Evolutionary conservation across 169 alveolate genomes (phyloP), one percentile per base, ranked within the genome.

Genomic region (Plasmodium chabaudi): DNA sequence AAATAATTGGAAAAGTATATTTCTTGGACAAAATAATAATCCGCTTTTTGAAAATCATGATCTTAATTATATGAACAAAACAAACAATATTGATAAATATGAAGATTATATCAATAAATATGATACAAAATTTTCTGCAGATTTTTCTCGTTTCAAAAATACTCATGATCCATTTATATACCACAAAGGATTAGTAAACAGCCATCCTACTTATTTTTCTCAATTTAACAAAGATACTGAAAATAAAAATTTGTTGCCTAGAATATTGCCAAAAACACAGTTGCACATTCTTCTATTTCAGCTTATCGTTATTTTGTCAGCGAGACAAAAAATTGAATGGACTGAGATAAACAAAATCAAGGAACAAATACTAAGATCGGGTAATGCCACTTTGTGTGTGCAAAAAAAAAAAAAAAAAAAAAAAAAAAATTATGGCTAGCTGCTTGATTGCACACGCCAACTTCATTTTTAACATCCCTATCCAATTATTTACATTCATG

Each of bases 321-420:
- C 64, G 13, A 63, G 89, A 23, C 89, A 79, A 57, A 79, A 79
- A 65, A 47, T 79, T 42, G 89, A 79, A 46, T 79, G 89, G 89
- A 56, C 13, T 0, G 71, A 79, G 13, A 67, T 79, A 27, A 56
- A 9, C 10, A 63, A 46, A 79, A 67, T 79, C 6, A 79, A 79
- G 44, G 89, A 79, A 15, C 60, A 56, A 39, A 27, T 79, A 9
- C 64, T 79, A 10, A 17, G 44, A 6, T 59, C 73, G 17, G 39
- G 89, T 79, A 47, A 79, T 13, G 4, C n/a, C 27, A 12, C 9
- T 64, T 64, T 9, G 42, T 15, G 6, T 27, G 15, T 27, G 12
- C 42, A 27, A 9, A 12, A 17, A 60, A 60, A 60, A 60, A 59
- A 59, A 6, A 59, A 60, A 60, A 15, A 60, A 60, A 15, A 15